A percentile compares a stretch with the other conserved stretches of the same genome.
Evolutionary conservation across 2,329 filamentous ascomycete genomes (phyloP).

Genomic region (Chaetomium olivaceum): DNA sequence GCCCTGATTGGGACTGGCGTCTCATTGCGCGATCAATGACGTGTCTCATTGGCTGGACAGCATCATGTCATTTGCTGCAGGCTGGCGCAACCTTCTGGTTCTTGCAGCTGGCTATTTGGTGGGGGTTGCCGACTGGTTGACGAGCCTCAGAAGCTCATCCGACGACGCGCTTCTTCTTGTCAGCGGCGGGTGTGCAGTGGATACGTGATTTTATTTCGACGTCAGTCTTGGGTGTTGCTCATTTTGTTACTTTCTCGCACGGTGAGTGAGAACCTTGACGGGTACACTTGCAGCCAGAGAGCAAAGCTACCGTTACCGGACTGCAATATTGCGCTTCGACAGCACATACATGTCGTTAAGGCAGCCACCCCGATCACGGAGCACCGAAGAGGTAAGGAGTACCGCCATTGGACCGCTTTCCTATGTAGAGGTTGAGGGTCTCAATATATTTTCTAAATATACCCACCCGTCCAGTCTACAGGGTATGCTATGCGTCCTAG

Average conservation of each 20-base stretch:
- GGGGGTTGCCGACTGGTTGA: background rate
- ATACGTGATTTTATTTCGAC: no score
- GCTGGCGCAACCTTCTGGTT: conserved; percentile 27
- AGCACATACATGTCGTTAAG: no score
- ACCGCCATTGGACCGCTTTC: no score
- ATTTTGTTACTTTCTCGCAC: background rate
- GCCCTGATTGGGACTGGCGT: conserved; percentile 31
- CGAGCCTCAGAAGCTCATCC: no score
- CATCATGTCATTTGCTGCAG: conserved; percentile 34
- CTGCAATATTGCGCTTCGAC: no score
- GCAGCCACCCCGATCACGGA: no score
- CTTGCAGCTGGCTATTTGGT: conserved; percentile 1
- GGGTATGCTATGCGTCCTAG: background rate
- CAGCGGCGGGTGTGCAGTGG: no score
- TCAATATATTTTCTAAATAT: background rate
- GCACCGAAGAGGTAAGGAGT: no score
- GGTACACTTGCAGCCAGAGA: background rate
- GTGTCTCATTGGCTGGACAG: conserved; percentile 29
- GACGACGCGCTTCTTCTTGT: no score
- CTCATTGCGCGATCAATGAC: conserved; percentile 35
- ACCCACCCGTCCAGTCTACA: background rate
- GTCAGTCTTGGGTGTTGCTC: no score
- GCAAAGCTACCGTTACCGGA: no score
- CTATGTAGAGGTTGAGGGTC: background rate
- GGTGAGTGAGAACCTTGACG: conserved; percentile 12